phyloP scores from a whole-genome alignment of 805 yeast species.

The Hanseniaspora clermontiae region DNA sequence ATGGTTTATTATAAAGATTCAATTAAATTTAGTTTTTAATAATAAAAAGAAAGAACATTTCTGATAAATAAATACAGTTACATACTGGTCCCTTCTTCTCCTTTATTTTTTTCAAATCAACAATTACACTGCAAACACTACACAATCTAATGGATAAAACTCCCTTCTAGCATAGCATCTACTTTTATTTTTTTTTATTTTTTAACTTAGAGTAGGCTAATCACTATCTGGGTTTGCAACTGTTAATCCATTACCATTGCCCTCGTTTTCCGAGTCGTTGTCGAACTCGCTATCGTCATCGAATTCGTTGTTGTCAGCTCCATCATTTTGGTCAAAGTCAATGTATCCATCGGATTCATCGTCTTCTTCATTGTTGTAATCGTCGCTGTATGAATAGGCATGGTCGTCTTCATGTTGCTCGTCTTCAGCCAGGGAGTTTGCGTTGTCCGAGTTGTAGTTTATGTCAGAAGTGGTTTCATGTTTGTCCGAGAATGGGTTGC shows the following conservation, averaged over 20 bases:
- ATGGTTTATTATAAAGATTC: no score
- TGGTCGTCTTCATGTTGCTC: neutral
- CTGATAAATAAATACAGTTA: no score
- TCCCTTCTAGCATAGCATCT: no score
- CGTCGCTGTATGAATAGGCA: slow-evolving; percentile 6
- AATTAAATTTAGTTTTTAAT: no score
- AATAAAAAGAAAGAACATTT: no score
- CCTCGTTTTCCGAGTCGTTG: neutral
- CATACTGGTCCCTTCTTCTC: no score
- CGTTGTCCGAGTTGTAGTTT: neutral
- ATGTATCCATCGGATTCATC: slow-evolving; percentile 7
- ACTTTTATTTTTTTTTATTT: neutral
- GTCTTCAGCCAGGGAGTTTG: neutral
- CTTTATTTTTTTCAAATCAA: no score
- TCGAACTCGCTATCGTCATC: neutral
- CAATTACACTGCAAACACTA: no score
- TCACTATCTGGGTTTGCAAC: slow-evolving; percentile 12
- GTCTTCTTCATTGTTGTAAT: slow-evolving; percentile 1
- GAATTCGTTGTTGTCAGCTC: neutral
- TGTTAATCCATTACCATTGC: slow-evolving; percentile 11
- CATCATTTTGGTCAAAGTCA: neutral
- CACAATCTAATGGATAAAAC: no score
- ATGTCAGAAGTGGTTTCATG: slow-evolving; percentile 11
- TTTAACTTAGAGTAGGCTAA: neutral
- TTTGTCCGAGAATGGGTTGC: slow-evolving; percentile 8